Conservation (phyloP, 352 stramenopile genomes). For the Phytopythium oedochilum region DNA sequence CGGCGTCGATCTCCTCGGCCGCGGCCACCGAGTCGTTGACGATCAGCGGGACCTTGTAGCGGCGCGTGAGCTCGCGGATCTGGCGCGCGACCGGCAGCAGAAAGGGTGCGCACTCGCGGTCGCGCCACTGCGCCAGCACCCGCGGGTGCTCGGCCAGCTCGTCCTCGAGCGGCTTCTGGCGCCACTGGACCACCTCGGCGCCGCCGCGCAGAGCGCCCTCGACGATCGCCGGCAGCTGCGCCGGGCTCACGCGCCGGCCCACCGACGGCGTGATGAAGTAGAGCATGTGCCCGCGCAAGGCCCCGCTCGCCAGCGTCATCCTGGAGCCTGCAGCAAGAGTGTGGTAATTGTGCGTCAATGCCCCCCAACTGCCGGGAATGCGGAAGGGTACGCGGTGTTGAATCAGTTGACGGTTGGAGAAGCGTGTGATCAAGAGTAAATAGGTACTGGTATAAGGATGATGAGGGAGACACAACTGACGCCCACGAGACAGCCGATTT, state of each 20-base stretch:
- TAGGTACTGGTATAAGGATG: too few species aligned
- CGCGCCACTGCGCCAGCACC: conserved; percentile 20
- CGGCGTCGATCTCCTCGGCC: conserved; percentile 35
- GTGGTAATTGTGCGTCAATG: too few species aligned
- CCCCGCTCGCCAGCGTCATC: conserved; percentile 1
- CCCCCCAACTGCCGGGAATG: too few species aligned
- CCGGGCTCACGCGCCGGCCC: conserved; percentile 13
- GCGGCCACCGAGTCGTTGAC: conserved; percentile 53
- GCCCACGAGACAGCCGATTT: too few species aligned
- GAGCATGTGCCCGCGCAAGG: conserved; percentile 16
- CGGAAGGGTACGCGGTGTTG: too few species aligned
- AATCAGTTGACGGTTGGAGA: too few species aligned
- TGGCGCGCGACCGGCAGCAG: conserved; percentile 28
- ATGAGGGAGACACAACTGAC: too few species aligned
- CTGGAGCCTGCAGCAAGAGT: neutral
- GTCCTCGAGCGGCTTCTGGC: conserved; percentile 37
- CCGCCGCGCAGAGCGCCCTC: conserved; percentile 40
- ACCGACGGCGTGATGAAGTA: conserved; percentile 66
- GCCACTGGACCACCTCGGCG: conserved; percentile 43
- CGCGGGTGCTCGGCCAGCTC: conserved; percentile 20
- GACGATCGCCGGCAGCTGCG: conserved; percentile 27
- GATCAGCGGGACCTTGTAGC: conserved; percentile 39
- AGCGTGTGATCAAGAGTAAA: too few species aligned
- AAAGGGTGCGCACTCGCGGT: conserved; percentile 16
- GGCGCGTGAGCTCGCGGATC: conserved; percentile 28